These are phyloP conservation scores for Chlamydomonas sp. DNA, from an alignment of 139 green algal genomes.

Conservation along the genomic window DNA sequence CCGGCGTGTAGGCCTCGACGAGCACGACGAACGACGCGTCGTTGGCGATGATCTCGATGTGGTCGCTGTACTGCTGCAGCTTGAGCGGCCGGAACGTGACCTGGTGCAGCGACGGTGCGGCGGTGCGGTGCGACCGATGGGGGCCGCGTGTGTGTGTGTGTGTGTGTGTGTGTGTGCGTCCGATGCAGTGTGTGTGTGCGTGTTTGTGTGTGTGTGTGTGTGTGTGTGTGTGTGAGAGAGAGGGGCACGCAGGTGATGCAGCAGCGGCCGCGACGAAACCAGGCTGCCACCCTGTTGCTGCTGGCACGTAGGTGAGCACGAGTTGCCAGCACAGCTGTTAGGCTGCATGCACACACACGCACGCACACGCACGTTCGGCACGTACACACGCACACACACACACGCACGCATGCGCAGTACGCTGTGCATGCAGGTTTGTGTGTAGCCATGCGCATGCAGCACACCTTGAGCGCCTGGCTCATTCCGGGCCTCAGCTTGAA, in stretches of 20 bases:
- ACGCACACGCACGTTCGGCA: background rate
- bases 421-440: background rate
- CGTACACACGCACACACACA: background rate
- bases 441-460: background rate
- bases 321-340: too few species aligned
- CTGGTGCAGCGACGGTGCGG: too few species aligned
- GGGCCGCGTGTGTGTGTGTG: too few species aligned
- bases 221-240: too few species aligned
- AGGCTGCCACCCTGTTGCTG: too few species aligned
- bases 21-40: conserved; percentile 36
- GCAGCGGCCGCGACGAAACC: too few species aligned
- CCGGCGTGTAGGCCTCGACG: conserved; percentile 37
- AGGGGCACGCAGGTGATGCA: too few species aligned
- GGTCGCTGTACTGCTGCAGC: conserved; percentile 47
- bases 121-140: too few species aligned
- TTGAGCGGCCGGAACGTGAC: conserved; percentile 55
- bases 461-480: conserved; percentile 47
- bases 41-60: conserved; percentile 41
- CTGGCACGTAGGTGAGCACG: too few species aligned
- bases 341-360: background rate
- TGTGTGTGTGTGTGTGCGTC: conserved; percentile 8
- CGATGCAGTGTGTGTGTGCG: background rate
- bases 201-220: too few species aligned
- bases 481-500: conserved; percentile 63
- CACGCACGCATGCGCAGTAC: background rate